These are phyloP conservation scores for Penicillium bovifimosum DNA, from an alignment of 495 filamentous ascomycete genomes.

Conservation along the genomic window DNA sequence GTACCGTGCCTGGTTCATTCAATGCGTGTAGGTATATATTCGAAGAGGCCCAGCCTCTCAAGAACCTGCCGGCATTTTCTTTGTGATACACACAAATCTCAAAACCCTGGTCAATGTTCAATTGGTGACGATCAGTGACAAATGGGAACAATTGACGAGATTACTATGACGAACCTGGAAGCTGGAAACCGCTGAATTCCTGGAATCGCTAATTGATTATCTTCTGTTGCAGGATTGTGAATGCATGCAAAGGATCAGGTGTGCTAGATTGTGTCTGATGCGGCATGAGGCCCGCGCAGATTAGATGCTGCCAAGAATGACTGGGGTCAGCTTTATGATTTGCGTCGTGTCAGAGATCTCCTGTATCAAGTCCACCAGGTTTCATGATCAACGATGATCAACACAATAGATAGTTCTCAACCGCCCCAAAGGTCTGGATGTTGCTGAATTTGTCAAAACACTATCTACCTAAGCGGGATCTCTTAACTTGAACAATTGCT, in stretches of 20 bases:
- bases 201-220: background rate
- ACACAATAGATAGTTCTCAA: background rate
- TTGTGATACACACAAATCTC: background rate
- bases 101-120: background rate
- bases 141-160: background rate
- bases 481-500: background rate
- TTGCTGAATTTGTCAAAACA: background rate
- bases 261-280: background rate
- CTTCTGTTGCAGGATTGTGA: background rate
- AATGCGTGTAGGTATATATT: constrained; percentile 4
- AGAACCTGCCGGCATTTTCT: constrained; percentile 4
- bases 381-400: background rate
- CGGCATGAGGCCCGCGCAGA: background rate
- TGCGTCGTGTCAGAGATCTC: background rate
- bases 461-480: background rate
- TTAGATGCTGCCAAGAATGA: background rate
- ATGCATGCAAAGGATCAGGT: constrained; percentile 4
- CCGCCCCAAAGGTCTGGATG: background rate
- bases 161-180: background rate
- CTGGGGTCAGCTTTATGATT: background rate
- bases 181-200: background rate
- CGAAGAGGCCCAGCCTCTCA: constrained; percentile 5
- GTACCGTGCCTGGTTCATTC: background rate
- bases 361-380: background rate
- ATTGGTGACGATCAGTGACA: background rate